A percentile compares a stretch with the other conserved stretches of the same genome.
phyloP scores from a whole-genome alignment of 108 stramenopile genomes.

The Discostella pseudostelligera region DNA sequence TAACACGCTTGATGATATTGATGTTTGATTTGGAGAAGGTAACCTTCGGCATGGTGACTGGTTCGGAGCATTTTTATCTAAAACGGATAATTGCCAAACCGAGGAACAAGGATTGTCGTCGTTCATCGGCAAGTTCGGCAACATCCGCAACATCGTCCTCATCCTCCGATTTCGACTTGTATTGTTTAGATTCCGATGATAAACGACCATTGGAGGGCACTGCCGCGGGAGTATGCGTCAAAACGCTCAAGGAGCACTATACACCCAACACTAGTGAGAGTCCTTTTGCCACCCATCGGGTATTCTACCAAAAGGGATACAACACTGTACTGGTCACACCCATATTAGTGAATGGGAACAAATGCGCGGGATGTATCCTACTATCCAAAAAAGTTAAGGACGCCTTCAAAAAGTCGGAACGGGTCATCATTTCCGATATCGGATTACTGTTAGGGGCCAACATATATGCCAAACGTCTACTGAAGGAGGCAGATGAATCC shows the following conservation, averaged over 20 bases:
- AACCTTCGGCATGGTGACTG: slow-evolving; percentile 23
- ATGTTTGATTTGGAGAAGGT: slow-evolving; percentile 28
- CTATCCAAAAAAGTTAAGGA: slow-evolving; percentile 6
- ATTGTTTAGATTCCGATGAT: slow-evolving; percentile 27
- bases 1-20: slow-evolving; percentile 12
- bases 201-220: slow-evolving; percentile 23
- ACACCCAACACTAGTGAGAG: slow-evolving; percentile 12
- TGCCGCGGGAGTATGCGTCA: slow-evolving; percentile 16
- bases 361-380: slow-evolving; percentile 16
- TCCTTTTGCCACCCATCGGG: slow-evolving; percentile 9
- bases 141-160: background rate
- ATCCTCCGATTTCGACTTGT: slow-evolving; percentile 13
- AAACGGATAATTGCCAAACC: slow-evolving; percentile 7
- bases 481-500: slow-evolving; percentile 18
- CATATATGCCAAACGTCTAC: slow-evolving; percentile 24
- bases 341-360: slow-evolving; percentile 26
- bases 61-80: slow-evolving; percentile 15
- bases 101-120: background rate
- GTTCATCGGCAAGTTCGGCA: too few relatives aligned
- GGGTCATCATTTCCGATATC: slow-evolving; percentile 23
- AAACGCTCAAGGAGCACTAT: slow-evolving; percentile 21
- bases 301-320: slow-evolving; percentile 3
- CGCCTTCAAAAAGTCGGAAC: slow-evolving; percentile 18
- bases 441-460: slow-evolving; percentile 18
- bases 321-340: slow-evolving; percentile 20